Conservation (phyloP, 202 grass and related monocot species). For the Setaria italica region DNA sequence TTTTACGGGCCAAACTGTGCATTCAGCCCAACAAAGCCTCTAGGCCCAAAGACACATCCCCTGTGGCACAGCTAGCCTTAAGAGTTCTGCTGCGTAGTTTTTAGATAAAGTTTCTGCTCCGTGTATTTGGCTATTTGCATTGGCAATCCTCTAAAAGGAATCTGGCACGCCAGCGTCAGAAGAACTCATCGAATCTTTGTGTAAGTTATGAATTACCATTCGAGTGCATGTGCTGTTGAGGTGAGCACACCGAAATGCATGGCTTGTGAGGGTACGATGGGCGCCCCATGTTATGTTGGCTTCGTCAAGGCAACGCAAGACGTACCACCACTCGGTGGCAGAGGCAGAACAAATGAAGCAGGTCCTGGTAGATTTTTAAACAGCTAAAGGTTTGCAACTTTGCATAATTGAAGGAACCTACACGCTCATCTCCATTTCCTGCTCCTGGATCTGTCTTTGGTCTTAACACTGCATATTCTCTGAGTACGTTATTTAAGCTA, state of each 20-base stretch:
- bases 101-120: background rate
- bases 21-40: background rate
- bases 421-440: background rate
- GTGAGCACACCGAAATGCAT: background rate
- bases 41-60: background rate
- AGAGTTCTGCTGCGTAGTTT: background rate
- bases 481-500: background rate
- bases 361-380: background rate
- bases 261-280: background rate
- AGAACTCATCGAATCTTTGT: conserved; percentile 2
- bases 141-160: background rate
- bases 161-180: background rate
- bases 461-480: background rate
- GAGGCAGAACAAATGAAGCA: background rate
- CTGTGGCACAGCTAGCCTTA: too few species aligned
- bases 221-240: conserved; percentile 16
- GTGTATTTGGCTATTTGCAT: background rate
- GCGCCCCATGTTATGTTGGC: background rate
- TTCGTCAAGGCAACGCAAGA: background rate
- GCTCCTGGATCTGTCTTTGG: background rate
- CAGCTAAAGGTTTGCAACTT: background rate
- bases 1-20: background rate
- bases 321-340: background rate
- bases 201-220: background rate
- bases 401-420: background rate